Evolutionary conservation across 768 basidiomycete genomes (phyloP).

Genomic region (Saitozyma sp.): DNA sequence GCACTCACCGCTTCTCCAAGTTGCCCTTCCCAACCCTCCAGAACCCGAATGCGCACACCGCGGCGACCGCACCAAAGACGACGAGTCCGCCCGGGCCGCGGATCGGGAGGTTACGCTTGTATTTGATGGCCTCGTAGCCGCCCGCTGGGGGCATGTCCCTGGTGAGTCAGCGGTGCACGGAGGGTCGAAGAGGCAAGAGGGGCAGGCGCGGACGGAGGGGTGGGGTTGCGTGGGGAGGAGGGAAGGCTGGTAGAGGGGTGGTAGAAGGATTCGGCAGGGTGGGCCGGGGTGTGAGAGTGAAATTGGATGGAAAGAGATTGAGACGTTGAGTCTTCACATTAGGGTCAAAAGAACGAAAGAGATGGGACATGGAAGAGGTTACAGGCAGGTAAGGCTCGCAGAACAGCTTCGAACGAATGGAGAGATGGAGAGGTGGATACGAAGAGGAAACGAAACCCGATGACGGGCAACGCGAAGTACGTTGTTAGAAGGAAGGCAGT

Average conservation of each 20-base stretch:
- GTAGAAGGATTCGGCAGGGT: neutral
- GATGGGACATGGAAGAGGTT: neutral
- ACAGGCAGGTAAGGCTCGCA: neutral
- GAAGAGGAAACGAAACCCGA: neutral
- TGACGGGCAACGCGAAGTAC: neutral
- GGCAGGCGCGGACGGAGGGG: neutral
- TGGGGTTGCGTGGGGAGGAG: too few species aligned
- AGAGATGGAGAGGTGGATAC: neutral
- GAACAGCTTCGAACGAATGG: neutral
- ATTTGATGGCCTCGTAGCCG: constrained; percentile 88
- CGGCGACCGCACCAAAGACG: constrained; percentile 81
- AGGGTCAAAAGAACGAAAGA: neutral
- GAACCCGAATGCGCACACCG: constrained; percentile 85
- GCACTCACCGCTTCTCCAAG: constrained; percentile 81
- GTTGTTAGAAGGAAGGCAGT: neutral
- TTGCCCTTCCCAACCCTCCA: constrained; percentile 88
- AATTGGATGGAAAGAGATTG: constrained; percentile 7
- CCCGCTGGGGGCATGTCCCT: constrained; percentile 96
- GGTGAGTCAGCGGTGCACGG: constrained; percentile 9
- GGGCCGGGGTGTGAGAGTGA: neutral
- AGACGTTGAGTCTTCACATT: neutral
- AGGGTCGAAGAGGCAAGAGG: neutral
- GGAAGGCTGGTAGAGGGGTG: too few species aligned
- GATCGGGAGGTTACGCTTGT: constrained; percentile 92
- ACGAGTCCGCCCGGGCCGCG: constrained; percentile 67